These are phyloP conservation scores for Daldinia bambusicola DNA, from an alignment of 495 filamentous ascomycete species.

Conservation along the genomic window DNA sequence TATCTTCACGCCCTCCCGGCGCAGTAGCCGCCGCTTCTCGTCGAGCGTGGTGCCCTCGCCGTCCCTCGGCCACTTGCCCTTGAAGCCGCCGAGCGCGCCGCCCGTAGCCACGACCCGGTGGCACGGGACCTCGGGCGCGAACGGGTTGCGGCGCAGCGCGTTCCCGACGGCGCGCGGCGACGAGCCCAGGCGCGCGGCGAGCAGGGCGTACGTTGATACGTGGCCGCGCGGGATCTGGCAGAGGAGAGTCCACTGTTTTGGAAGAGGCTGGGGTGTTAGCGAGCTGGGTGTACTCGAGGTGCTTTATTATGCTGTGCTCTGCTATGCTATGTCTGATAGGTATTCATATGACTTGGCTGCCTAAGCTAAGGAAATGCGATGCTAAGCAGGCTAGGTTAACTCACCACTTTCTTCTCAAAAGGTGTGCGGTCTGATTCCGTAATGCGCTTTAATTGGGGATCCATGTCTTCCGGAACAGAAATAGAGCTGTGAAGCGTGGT, in stretches of 20 bases:
- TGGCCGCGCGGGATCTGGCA: constrained; percentile 74
- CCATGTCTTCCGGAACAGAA: constrained; percentile 43
- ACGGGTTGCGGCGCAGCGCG: constrained; percentile 76
- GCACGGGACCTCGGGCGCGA: constrained; percentile 70
- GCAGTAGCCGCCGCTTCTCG: constrained; percentile 56
- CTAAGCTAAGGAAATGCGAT: neutral
- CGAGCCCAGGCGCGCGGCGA: constrained; percentile 72
- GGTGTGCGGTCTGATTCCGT: constrained; percentile 58
- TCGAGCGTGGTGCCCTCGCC: constrained; percentile 55
- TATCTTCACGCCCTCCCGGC: constrained; percentile 55
- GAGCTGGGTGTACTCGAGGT: too few relatives aligned
- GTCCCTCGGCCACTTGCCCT: constrained; percentile 54
- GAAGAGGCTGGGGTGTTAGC: neutral
- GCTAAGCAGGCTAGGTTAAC: neutral
- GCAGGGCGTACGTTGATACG: constrained; percentile 77
- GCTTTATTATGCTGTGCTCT: too few relatives aligned
- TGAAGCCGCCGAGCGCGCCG: constrained; percentile 62
- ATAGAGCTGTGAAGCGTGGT: constrained; percentile 6
- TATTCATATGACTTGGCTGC: too few relatives aligned
- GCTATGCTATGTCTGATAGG: too few relatives aligned
- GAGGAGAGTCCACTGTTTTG: constrained; percentile 65
- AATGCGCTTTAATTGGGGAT: constrained; percentile 48
- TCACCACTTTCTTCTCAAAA: constrained; percentile 65
- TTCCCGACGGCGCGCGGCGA: constrained; percentile 84
- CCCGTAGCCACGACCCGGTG: constrained; percentile 62